Evolutionary conservation across 768 basidiomycete genomes (phyloP), one percentile per base, ranked within the genome.

Genomic region (Calocybe indica): DNA sequence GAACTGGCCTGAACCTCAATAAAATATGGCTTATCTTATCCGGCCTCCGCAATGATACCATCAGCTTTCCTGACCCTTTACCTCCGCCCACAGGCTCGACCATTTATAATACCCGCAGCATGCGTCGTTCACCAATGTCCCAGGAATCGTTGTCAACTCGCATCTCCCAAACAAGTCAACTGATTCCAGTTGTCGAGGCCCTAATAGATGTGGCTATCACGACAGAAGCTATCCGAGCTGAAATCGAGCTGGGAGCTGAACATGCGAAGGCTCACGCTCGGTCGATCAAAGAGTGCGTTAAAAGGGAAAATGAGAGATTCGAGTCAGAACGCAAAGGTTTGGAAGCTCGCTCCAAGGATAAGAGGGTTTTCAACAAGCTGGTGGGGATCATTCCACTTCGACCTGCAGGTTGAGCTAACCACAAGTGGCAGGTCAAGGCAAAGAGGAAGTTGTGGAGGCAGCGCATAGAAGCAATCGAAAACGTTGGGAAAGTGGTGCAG

Each of bases 11-110:
- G 6, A 81, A 80, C 47, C 64, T 88, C 38, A 78, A 68, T 55
- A 83, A 77, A 57, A 74, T 88, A 5, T 89, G 85, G 85, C 55
- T 59, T 14, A 65, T 73, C 8, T 73, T 90, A 2, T 65, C 69
- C 0, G 54, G 65, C 4, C 65, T 87, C 35, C 78, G 80, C 8
- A 28, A 46, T 36, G 40, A 40, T 40, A 22, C 37, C 31, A 50
- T 75, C 40, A 60, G 62, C 6, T 77, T 82, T 55, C 77, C 81
- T 0, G 79, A 85, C 51, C 84, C 86, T 3, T 59, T 73, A 0
- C 78, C 80, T n/a, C 74, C 78, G 12, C 76, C 82, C 11, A 55
- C 67, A 13, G 67, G 68, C 6, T 52, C 65, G 7, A 58, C 61
- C 5, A 54, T 67, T 12, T 70, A 72, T 33, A 69, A 64, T 40